phyloP scores from a whole-genome alignment of 495 filamentous ascomycete genomes.

The Neurospora hispaniola region DNA sequence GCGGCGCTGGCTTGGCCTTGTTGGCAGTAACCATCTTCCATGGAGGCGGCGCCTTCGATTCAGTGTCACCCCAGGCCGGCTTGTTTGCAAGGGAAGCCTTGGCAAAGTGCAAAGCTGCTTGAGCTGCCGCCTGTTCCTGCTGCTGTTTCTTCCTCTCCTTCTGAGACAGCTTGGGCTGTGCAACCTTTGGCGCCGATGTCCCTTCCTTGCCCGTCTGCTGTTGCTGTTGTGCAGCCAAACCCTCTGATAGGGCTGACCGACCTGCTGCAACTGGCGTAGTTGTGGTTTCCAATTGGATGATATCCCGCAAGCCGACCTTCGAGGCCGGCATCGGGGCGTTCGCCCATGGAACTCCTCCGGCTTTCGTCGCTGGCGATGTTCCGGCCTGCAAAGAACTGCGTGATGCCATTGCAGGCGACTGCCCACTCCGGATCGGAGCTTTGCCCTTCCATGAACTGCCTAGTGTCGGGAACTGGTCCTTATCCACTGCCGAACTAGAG shows the following conservation, averaged over 20 bases:
- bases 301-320: constrained; percentile 72
- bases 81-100: constrained; percentile 14
- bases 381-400: background rate
- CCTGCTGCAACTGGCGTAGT: constrained; percentile 1
- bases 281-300: constrained; percentile 66
- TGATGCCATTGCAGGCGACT: background rate
- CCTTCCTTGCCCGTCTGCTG: constrained; percentile 30
- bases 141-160: constrained; percentile 82
- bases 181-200: constrained; percentile 13
- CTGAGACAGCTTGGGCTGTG: constrained; percentile 60
- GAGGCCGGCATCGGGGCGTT: constrained; percentile 40
- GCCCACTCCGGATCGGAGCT: constrained; percentile 4
- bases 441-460: constrained; percentile 16
- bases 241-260: constrained; percentile 66
- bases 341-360: constrained; percentile 48
- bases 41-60: constrained; percentile 44
- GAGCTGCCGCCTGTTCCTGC: constrained; percentile 46
- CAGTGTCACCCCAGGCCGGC: constrained; percentile 11
- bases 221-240: constrained; percentile 38
- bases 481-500: background rate
- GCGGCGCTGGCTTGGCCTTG: constrained; percentile 16
- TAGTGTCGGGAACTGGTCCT: constrained; percentile 14
- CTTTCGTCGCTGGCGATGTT: background rate
- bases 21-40: constrained; percentile 54
- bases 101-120: constrained; percentile 17